These are phyloP conservation scores for Syzygium syzygioides DNA, from an alignment of 441 rosid species.

Conservation along the genomic window DNA sequence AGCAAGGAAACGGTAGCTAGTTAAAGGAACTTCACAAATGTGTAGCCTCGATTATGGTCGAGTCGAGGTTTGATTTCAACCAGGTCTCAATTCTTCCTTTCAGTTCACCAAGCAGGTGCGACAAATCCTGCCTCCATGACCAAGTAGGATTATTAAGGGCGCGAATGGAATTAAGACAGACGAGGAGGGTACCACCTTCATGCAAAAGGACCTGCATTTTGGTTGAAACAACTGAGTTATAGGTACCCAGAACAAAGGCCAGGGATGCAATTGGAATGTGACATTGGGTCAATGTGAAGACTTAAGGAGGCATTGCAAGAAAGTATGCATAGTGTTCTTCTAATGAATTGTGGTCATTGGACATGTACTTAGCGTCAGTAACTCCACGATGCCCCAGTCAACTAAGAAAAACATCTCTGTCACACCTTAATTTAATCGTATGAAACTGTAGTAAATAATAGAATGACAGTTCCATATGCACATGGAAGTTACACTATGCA, in stretches of 20 bases:
- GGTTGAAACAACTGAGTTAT: not conserved
- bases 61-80: slow-evolving; percentile 11
- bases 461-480: not conserved
- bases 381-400: not conserved
- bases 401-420: not conserved
- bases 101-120: slow-evolving; percentile 22
- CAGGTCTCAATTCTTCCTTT: slow-evolving; percentile 19
- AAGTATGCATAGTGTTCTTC: not conserved
- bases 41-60: slow-evolving; percentile 26
- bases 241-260: not conserved
- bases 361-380: not conserved
- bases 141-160: slow-evolving; percentile 70
- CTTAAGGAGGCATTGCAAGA: not conserved
- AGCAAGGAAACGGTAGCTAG: not conserved
- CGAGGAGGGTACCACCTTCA: slow-evolving; percentile 87
- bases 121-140: slow-evolving; percentile 62
- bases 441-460: not conserved
- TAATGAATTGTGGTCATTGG: not conserved
- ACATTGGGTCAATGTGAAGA: not conserved
- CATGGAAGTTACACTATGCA: not conserved
- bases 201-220: slow-evolving; percentile 72
- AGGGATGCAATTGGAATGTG: not conserved
- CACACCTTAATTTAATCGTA: not conserved
- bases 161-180: slow-evolving; percentile 73
- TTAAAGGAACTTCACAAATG: slow-evolving; percentile 12